These are phyloP conservation scores for Ophiostoma quercus DNA, from an alignment of 2,329 filamentous ascomycete species.

Conservation along the genomic window DNA sequence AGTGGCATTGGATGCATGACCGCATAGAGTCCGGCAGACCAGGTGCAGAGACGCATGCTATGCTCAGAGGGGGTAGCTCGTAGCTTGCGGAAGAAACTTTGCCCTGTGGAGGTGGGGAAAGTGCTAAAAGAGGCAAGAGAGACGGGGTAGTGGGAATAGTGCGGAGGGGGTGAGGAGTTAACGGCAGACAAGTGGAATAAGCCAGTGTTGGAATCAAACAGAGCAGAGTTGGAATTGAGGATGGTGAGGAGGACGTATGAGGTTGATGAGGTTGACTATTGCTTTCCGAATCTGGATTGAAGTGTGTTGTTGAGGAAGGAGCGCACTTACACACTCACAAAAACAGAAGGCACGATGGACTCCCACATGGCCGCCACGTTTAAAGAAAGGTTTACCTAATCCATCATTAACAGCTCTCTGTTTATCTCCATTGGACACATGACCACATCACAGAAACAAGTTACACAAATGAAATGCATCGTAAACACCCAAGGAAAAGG, in stretches of 20 bases:
- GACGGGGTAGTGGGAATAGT: slow-evolving; percentile 4
- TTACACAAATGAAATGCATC: too few relatives aligned
- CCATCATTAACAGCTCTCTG: not conserved
- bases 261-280: not conserved
- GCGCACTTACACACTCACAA: not conserved
- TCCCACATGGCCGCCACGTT: not conserved
- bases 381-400: not conserved
- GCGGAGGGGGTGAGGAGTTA: not conserved
- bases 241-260: not conserved
- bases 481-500: not conserved
- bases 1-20: not conserved
- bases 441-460: too few relatives aligned
- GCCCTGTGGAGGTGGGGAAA: slow-evolving; percentile 24
- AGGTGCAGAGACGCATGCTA: not conserved
- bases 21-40: not conserved
- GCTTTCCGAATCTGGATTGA: not conserved
- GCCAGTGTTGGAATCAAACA: not conserved
- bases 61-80: not conserved
- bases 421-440: not conserved
- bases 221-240: not conserved
- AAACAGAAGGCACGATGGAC: not conserved
- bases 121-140: not conserved
- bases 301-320: not conserved
- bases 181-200: not conserved
- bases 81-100: slow-evolving; percentile 24